Conservation (phyloP, 1,139 yeast genomes). For the Hemisphaericaspora subhashii region DNA sequence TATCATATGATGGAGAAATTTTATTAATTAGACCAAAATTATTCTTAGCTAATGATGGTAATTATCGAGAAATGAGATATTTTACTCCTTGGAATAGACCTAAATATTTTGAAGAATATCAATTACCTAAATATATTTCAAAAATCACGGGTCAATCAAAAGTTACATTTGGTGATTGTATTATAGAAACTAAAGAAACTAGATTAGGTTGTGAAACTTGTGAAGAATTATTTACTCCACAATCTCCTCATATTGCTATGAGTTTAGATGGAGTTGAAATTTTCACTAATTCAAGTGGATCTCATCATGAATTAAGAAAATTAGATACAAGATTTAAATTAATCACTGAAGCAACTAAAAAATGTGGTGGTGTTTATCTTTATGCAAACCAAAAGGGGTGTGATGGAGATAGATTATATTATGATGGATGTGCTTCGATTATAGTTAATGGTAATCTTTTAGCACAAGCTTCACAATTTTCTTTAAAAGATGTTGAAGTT, state of each 20-base stretch:
- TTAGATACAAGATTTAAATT: conserved; percentile 79
- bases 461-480: conserved; percentile 92
- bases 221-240: conserved; percentile 95
- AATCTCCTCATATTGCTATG: conserved; percentile 90
- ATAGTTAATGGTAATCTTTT: conserved; percentile 88
- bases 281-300: conserved; percentile 91
- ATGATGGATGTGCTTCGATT: conserved; percentile 95
- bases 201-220: conserved; percentile 95
- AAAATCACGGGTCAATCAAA: conserved; percentile 60
- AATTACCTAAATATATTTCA: conserved; percentile 68
- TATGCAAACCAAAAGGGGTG: conserved; percentile 97
- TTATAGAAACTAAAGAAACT: conserved; percentile 79
- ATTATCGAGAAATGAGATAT: conserved; percentile 95
- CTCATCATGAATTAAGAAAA: conserved; percentile 93
- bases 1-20: conserved; percentile 77
- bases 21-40: conserved; percentile 88
- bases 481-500: conserved; percentile 88
- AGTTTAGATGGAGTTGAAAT: conserved; percentile 95
- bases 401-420: conserved; percentile 95
- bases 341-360: conserved; percentile 88
- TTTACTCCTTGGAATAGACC: conserved; percentile 93
- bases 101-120: conserved; percentile 67
- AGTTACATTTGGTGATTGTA: conserved; percentile 89
- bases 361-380: conserved; percentile 93
- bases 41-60: conserved; percentile 94